A percentile compares a stretch with the other conserved stretches of the same genome.
Conservation (phyloP, 169 alveolate species). For the Cryptosporidium ubiquitum region DNA sequence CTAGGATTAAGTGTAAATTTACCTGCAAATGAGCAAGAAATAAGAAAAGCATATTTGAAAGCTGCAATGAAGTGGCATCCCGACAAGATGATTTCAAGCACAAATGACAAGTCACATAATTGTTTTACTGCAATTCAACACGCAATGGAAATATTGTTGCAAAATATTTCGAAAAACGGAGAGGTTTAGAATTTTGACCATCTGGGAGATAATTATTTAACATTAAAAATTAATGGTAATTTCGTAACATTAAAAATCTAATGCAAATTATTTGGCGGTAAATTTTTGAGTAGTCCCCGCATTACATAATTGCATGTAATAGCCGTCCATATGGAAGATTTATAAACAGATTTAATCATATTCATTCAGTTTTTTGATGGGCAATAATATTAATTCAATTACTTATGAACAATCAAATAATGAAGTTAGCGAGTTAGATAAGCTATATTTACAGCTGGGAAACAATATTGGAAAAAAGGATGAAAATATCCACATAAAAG, state of each 20-base stretch:
- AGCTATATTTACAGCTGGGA: slow-evolving; percentile 1
- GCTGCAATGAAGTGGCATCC: slow-evolving; percentile 76
- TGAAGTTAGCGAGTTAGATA: slow-evolving; percentile 5
- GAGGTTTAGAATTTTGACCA: neutral
- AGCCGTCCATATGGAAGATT: slow-evolving; percentile 10
- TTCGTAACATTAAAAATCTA: neutral
- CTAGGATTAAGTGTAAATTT: slow-evolving; percentile 46
- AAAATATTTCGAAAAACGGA: slow-evolving; percentile 7
- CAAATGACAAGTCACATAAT: slow-evolving; percentile 31
- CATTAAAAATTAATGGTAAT: too few species aligned
- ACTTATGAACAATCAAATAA: neutral
- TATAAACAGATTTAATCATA: neutral
- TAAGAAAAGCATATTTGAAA: slow-evolving; percentile 67
- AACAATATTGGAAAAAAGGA: slow-evolving; percentile 22
- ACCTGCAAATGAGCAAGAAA: slow-evolving; percentile 52
- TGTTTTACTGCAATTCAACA: slow-evolving; percentile 67
- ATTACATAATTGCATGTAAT: slow-evolving; percentile 16
- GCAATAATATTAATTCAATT: slow-evolving; percentile 5
- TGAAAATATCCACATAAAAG: neutral
- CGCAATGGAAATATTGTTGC: slow-evolving; percentile 57
- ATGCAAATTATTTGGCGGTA: neutral
- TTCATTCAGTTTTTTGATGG: slow-evolving; percentile 5
- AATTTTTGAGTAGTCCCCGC: neutral
- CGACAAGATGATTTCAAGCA: slow-evolving; percentile 12
- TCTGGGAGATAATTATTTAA: neutral